phyloP scores from a whole-genome alignment of 805 yeast genomes.

The Nakazawaea wyomingensis region DNA sequence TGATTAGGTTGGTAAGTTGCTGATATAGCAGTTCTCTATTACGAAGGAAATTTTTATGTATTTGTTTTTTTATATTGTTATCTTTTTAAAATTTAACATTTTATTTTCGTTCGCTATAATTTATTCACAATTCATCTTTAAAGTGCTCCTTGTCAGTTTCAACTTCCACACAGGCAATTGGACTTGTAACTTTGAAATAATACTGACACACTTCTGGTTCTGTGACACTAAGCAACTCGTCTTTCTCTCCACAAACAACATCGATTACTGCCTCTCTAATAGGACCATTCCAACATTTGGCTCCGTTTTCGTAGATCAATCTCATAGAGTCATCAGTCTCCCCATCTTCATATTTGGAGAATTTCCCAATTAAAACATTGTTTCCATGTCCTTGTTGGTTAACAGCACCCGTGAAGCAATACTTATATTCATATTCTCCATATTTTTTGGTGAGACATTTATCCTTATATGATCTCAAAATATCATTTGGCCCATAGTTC shows the following conservation, averaged over 20 bases:
- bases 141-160: not conserved
- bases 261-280: constrained; percentile 60
- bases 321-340: constrained; percentile 14
- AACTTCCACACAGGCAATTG: constrained; percentile 35
- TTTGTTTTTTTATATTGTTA: too few species aligned
- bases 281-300: constrained; percentile 94
- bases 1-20: too few species aligned
- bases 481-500: constrained; percentile 56
- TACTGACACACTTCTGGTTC: constrained; percentile 92
- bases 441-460: constrained; percentile 42
- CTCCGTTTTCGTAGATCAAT: constrained; percentile 51
- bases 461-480: constrained; percentile 53
- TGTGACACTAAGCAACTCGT: constrained; percentile 56
- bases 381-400: constrained; percentile 49
- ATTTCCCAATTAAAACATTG: constrained; percentile 47
- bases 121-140: constrained; percentile 4
- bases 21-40: too few species aligned
- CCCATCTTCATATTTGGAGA: constrained; percentile 7
- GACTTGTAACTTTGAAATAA: constrained; percentile 41
- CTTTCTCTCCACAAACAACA: constrained; percentile 60
- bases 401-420: constrained; percentile 53
- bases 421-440: constrained; percentile 68
- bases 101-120: too few species aligned
- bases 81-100: too few species aligned
- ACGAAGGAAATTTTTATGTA: too few species aligned